A percentile compares a stretch with the other conserved stretches of the same genome.
phyloP scores from a whole-genome alignment of 2,329 filamentous ascomycete species.

The Cladophialophora carrionii region DNA sequence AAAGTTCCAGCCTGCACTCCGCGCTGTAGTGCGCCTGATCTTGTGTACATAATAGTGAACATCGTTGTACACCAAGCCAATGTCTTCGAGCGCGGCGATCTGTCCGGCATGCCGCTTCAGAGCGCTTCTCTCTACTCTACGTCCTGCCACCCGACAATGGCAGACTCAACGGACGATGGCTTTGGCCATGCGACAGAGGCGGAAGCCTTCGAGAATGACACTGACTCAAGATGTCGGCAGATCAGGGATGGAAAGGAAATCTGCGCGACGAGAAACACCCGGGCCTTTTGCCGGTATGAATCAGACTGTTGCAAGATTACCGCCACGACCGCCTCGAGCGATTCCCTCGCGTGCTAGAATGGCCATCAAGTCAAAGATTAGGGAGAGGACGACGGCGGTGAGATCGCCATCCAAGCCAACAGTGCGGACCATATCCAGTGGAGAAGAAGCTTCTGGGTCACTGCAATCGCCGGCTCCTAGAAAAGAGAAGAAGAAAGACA shows the following conservation, averaged over 20 bases:
- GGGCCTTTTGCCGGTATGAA: slow-evolving; percentile 66
- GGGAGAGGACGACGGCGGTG: not conserved
- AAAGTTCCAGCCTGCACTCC: slow-evolving; percentile 1
- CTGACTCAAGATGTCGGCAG: slow-evolving; percentile 50
- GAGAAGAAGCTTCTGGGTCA: not conserved
- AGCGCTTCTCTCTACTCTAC: slow-evolving; percentile 24
- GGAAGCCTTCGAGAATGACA: slow-evolving; percentile 56
- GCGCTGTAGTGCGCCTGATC: not conserved
- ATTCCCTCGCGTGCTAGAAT: slow-evolving; percentile 21
- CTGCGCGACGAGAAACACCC: slow-evolving; percentile 48
- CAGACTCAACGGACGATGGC: slow-evolving; percentile 47
- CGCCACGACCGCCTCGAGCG: slow-evolving; percentile 19
- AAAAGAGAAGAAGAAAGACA: slow-evolving; percentile 40
- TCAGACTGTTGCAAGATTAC: slow-evolving; percentile 30
- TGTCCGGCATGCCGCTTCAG: slow-evolving; percentile 37
- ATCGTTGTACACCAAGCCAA: slow-evolving; percentile 8
- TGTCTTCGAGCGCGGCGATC: slow-evolving; percentile 30
- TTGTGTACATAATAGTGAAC: not conserved
- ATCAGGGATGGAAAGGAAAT: slow-evolving; percentile 25
- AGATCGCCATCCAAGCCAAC: not conserved
- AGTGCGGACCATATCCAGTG: not conserved
- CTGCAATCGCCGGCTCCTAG: slow-evolving; percentile 30
- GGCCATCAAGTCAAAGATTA: slow-evolving; percentile 25
- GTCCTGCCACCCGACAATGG: slow-evolving; percentile 39
- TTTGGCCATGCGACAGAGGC: slow-evolving; percentile 46